Base-by-base conservation (phyloP, 1,139 yeast species). In the Wickerhamiella infanticola region DNA sequence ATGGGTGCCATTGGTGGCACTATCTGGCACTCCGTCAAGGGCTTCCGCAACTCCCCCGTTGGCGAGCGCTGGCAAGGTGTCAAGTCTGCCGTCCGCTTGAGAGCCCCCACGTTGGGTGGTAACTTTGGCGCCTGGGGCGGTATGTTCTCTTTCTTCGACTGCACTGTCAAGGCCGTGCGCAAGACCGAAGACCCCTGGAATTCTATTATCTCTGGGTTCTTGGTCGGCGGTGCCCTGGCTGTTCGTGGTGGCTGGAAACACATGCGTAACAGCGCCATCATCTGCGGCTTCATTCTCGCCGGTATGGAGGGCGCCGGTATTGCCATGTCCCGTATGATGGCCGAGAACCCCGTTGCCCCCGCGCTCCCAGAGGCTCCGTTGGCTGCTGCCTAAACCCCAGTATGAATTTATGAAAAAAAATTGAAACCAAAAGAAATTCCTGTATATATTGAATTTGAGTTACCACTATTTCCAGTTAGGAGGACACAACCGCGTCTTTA, bases 51-150 rank as follows among this genome's bases (percentile, higher is more conserved):
- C 73, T 85, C 96, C 11, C 98, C 99, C 18, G 57, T 66, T 48
- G 98, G 98, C 50, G 98, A 90, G 67, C 79, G 97, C 69, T 73
- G 94, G 58, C 69, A 75, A 52, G 98, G 98, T 45, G 84, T 95
- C 26, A 62, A 90, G 51, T 72, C 85, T 37, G 97, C 97, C 45
- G 81, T 90, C 57, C 85, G 86, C 63, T 85, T 95, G 49, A 76
- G 98, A 65, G 98, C 96, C 2, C 99, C 99, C 39, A 95, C 90
- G 44, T 88, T 90, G 48, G 99, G 98, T 53, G 99, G 99, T 60
- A 90, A 90, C 67, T 90, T 90, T 61, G 98, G 98, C 67, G 95
- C 85, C 39, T 90, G 99, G 99, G 99, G 98, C 71, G 99, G 99
- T 50, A 70, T 90, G 57, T 90, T 93, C 63, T 84, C 95, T 37